These are phyloP conservation scores for Vairimorpha ceranae DNA, from an alignment of 371 early-diverging fungal species.

Conservation along the genomic window DNA sequence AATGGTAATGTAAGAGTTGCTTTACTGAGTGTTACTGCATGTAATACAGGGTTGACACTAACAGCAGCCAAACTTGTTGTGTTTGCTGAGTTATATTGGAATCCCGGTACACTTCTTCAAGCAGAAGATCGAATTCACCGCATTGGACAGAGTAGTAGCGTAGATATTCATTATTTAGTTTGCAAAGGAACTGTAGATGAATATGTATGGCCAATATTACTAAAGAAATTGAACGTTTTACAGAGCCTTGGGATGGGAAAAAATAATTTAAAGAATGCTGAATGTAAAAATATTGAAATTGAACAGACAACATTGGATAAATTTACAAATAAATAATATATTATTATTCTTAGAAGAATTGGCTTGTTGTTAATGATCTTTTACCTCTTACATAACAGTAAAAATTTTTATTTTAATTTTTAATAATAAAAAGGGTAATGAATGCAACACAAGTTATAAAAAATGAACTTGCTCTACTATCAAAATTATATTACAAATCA, in stretches of 20 bases:
- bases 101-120: slow-evolving; percentile 66
- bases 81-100: slow-evolving; percentile 69
- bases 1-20: slow-evolving; percentile 63
- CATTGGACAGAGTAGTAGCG: slow-evolving; percentile 64
- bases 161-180: slow-evolving; percentile 66
- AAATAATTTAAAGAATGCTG: slow-evolving; percentile 49
- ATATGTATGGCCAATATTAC: slow-evolving; percentile 53
- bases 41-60: slow-evolving; percentile 66
- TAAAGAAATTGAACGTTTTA: slow-evolving; percentile 55
- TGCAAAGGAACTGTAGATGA: slow-evolving; percentile 65
- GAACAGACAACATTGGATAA: slow-evolving; percentile 5
- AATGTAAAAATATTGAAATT: neutral
- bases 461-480: neutral
- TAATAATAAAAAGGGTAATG: neutral
- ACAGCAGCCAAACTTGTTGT: slow-evolving; percentile 65
- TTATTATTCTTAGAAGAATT: neutral
- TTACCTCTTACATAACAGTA: no score
- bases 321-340: slow-evolving; percentile 17
- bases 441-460: neutral
- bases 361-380: no score
- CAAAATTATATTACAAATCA: slow-evolving; percentile 1
- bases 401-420: no score
- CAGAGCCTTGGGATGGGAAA: slow-evolving; percentile 54
- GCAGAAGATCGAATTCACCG: slow-evolving; percentile 65
- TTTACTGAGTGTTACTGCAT: slow-evolving; percentile 65